A percentile compares a stretch with the other conserved stretches of the same genome.
phyloP scores from a whole-genome alignment of 441 rosid genomes.

The Isatis lusitanica region DNA sequence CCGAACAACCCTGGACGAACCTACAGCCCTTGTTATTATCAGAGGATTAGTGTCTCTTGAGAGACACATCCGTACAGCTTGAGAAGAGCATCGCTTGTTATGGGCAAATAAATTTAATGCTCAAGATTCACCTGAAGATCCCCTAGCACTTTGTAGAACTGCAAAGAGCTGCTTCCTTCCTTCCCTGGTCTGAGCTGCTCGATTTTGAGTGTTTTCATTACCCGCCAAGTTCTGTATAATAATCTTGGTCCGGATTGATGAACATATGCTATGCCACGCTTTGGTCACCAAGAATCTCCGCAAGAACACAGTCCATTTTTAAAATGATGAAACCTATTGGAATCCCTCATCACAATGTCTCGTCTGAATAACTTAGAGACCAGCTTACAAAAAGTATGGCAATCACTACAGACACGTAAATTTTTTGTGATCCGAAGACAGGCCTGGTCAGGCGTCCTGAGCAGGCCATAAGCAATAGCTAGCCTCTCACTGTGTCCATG shows the following conservation, averaged over 20 bases:
- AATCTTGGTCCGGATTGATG: too few relatives aligned
- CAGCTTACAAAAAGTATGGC: conserved; percentile 76
- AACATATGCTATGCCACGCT: conserved; percentile 3
- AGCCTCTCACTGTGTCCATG: conserved; percentile 85
- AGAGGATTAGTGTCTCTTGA: neutral
- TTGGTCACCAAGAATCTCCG: conserved; percentile 68
- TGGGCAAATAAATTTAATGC: conserved; percentile 17
- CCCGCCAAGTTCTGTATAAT: conserved; percentile 66
- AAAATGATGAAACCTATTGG: conserved; percentile 87
- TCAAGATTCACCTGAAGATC: conserved; percentile 84
- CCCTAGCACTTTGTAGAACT: conserved; percentile 98
- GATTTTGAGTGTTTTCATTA: conserved; percentile 67
- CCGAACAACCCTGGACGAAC: neutral
- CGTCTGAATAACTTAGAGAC: conserved; percentile 60
- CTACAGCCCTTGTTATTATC: neutral
- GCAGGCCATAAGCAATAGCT: conserved; percentile 71
- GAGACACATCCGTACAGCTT: conserved; percentile 6
- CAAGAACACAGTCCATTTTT: conserved; percentile 75
- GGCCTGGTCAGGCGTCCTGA: conserved; percentile 46
- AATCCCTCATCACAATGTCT: conserved; percentile 73
- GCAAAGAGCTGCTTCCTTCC: conserved; percentile 99
- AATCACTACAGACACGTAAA: conserved; percentile 80
- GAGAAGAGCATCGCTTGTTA: conserved; percentile 4
- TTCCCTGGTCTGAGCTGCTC: conserved; percentile 90
- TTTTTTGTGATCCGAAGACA: conserved; percentile 70